Conservation (phyloP, 176 grass and related monocot genomes). For the Aegilops bicornis region DNA sequence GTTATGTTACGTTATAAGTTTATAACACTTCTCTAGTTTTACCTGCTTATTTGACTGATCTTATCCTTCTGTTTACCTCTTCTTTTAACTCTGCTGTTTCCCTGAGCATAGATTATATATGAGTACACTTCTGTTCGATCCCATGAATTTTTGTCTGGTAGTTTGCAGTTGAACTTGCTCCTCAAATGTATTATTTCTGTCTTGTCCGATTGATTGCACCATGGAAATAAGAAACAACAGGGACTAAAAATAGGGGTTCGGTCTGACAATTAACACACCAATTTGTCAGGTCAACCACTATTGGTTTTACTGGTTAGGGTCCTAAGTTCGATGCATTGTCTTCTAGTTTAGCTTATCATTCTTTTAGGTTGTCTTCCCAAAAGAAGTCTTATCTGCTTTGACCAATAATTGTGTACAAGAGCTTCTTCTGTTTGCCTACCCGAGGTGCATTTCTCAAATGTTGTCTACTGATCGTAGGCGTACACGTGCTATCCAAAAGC, state of each 20-base stretch:
- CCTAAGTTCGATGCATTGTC: conserved; percentile 12
- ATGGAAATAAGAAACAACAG: conserved; percentile 20
- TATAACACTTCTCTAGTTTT: not conserved
- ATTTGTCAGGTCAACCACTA: conserved; percentile 40
- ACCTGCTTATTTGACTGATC: not conserved
- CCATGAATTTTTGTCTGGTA: not conserved
- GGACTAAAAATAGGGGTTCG: conserved; percentile 1
- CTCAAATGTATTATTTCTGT: not conserved
- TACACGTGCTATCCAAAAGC: conserved; percentile 29
- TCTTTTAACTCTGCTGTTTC: not conserved
- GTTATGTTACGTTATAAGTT: not conserved
- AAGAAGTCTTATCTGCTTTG: conserved; percentile 13
- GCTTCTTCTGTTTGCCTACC: conserved; percentile 20
- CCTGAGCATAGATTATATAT: not conserved
- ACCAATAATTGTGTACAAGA: conserved; percentile 18
- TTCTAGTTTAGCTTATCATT: conserved; percentile 22
- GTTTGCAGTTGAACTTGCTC: conserved; percentile 21
- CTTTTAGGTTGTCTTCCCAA: not conserved
- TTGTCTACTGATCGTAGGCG: not conserved
- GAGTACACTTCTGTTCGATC: not conserved
- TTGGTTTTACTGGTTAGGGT: conserved; percentile 12
- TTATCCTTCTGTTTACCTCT: not conserved
- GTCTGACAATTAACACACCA: not conserved
- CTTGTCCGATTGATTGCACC: not conserved
- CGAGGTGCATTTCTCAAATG: conserved; percentile 23